These are phyloP conservation scores for Pseudovirgaria hyperparasitica DNA, from an alignment of 2,329 filamentous ascomycete species.

Conservation along the genomic window DNA sequence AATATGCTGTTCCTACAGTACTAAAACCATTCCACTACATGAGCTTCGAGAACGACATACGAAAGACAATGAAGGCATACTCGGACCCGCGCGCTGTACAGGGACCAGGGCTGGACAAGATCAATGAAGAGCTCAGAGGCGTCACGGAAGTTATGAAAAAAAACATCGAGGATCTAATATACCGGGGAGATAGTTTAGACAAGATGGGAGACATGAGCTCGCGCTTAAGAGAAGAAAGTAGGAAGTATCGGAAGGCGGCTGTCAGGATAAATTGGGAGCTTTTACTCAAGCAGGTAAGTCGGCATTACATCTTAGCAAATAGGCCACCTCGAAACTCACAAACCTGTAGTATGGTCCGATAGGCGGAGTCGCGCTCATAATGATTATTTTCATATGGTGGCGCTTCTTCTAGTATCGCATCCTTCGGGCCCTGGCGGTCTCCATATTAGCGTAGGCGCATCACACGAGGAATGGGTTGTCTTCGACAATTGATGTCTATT, in stretches of 20 bases:
- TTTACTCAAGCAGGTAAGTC: conserved; percentile 69
- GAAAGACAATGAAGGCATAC: conserved; percentile 85
- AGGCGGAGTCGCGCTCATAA: conserved; percentile 65
- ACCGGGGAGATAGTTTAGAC: conserved; percentile 86
- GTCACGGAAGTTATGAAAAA: conserved; percentile 99
- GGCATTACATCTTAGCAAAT: background rate
- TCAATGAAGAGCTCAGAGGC: conserved; percentile 94
- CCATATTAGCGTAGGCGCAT: background rate
- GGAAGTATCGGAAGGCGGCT: conserved; percentile 85
- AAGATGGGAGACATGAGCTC: conserved; percentile 93
- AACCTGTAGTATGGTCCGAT: conserved; percentile 66
- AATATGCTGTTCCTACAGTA: no score
- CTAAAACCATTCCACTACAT: conserved; percentile 91
- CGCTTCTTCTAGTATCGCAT: conserved; percentile 96
- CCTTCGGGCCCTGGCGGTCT: conserved; percentile 43
- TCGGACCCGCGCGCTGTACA: conserved; percentile 81
- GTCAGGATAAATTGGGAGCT: conserved; percentile 98
- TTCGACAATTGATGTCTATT: no score
- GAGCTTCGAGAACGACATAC: conserved; percentile 96
- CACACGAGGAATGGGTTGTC: no score
- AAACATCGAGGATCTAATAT: conserved; percentile 96
- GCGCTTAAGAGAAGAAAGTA: conserved; percentile 78
- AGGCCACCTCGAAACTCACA: conserved; percentile 9
- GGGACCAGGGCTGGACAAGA: conserved; percentile 85
- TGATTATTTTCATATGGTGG: conserved; percentile 82